These are phyloP conservation scores for Leccinum pachyderme DNA, from an alignment of 1,284 basidiomycete species.

Conservation along the genomic window DNA sequence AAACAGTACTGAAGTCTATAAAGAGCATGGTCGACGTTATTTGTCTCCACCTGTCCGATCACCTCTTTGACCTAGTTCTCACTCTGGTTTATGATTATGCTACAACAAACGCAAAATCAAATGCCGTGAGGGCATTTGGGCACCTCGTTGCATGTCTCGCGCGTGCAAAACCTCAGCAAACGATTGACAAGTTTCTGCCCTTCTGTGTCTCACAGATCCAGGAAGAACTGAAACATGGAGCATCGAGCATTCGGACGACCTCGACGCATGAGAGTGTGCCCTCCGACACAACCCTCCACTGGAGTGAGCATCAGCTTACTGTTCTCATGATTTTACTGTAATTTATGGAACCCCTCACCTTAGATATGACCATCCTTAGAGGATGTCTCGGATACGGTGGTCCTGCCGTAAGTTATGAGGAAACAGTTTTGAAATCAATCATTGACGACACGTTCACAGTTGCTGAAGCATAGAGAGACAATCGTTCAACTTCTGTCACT, in stretches of 20 bases:
- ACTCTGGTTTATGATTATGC: constrained; percentile 87
- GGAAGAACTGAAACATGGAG: constrained; percentile 86
- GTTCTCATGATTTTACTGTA: not conserved
- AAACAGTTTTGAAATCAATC: not conserved
- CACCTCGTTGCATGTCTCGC: constrained; percentile 88
- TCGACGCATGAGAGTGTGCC: constrained; percentile 79
- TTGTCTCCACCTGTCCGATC: constrained; percentile 85
- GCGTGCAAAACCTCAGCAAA: constrained; percentile 75
- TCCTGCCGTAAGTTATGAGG: constrained; percentile 45
- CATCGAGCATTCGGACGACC: constrained; percentile 89
- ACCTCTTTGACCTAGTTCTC: constrained; percentile 84
- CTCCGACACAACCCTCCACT: constrained; percentile 91
- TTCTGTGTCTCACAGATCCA: constrained; percentile 81
- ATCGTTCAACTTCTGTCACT: constrained; percentile 69
- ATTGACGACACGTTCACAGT: constrained; percentile 38
- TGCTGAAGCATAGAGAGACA: constrained; percentile 69
- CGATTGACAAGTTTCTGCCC: constrained; percentile 79
- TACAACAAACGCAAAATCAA: constrained; percentile 83
- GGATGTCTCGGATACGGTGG: constrained; percentile 79
- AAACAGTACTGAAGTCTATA: constrained; percentile 78
- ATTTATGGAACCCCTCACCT: constrained; percentile 6
- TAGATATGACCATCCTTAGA: constrained; percentile 76
- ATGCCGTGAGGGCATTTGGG: constrained; percentile 87
- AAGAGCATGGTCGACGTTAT: constrained; percentile 84
- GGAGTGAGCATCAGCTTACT: constrained; percentile 61